phyloP scores from a whole-genome alignment of 2,329 filamentous ascomycete species.

The Aspergillus ustus region DNA sequence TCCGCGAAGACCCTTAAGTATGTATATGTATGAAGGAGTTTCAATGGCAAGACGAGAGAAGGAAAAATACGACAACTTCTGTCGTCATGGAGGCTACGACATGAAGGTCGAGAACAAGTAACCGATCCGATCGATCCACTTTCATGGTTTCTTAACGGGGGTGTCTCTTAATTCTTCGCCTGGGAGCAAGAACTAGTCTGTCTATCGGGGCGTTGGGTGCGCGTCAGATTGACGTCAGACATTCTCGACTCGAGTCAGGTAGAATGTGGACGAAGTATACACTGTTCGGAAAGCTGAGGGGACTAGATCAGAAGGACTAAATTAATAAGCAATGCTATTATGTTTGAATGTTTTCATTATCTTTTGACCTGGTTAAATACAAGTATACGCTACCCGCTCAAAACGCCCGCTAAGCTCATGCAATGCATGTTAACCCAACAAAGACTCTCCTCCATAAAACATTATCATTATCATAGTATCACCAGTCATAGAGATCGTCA shows the following conservation, averaged over 20 bases:
- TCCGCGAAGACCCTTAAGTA: neutral
- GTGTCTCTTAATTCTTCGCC: neutral
- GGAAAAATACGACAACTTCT: neutral
- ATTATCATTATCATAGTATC: constrained; percentile 1
- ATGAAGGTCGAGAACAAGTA: neutral
- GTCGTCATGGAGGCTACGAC: neutral
- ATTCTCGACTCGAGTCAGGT: neutral
- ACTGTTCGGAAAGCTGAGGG: neutral
- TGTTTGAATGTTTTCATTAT: neutral
- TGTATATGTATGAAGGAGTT: neutral
- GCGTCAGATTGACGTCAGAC: constrained; percentile 26
- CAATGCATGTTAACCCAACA: neutral
- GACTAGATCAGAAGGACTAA: neutral
- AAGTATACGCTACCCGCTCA: neutral
- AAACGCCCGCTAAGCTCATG: neutral
- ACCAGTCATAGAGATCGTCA: constrained; percentile 42
- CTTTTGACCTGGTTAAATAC: neutral
- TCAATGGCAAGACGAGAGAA: neutral
- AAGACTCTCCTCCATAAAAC: neutral
- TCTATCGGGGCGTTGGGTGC: neutral
- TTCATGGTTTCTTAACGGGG: neutral
- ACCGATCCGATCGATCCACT: neutral
- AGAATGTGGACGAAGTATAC: neutral
- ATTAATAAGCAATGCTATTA: neutral
- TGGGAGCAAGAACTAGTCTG: neutral